Evolutionary conservation across 495 filamentous ascomycete species (phyloP).

Genomic region (Lophiostoma macrostomum): DNA sequence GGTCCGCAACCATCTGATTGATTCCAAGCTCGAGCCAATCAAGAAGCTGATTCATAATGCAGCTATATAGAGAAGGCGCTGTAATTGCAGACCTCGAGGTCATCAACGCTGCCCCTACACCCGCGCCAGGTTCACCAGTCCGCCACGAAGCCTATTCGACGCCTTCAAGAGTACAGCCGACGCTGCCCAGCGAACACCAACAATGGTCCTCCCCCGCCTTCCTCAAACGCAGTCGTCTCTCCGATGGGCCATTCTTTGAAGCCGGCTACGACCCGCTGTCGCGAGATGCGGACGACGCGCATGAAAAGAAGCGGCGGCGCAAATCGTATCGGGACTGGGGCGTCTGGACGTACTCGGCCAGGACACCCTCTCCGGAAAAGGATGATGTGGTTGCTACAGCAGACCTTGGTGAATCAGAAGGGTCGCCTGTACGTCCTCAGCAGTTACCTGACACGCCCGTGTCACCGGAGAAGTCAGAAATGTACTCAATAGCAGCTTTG

Average conservation of each 20-base stretch:
- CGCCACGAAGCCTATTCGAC: not conserved
- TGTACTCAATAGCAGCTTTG: not conserved
- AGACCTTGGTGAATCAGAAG: slow-evolving; percentile 25
- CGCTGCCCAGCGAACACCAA: slow-evolving; percentile 26
- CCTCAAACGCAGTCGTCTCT: slow-evolving; percentile 60
- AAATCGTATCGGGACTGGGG: slow-evolving; percentile 66
- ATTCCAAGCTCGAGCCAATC: not conserved
- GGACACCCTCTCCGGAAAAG: slow-evolving; percentile 63
- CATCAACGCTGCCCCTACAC: slow-evolving; percentile 17
- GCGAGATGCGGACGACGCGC: slow-evolving; percentile 59
- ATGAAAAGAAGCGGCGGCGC: slow-evolving; percentile 63
- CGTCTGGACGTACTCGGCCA: slow-evolving; percentile 68
- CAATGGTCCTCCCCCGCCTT: slow-evolving; percentile 75
- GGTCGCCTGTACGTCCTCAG: slow-evolving; percentile 11
- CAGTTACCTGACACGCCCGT: slow-evolving; percentile 7
- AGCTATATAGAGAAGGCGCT: slow-evolving; percentile 15
- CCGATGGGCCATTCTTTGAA: slow-evolving; percentile 58
- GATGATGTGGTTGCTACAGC: slow-evolving; percentile 35
- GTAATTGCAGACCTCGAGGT: slow-evolving; percentile 23
- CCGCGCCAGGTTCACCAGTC: slow-evolving; percentile 9
- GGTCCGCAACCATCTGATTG: slow-evolving; percentile 42
- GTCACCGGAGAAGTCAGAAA: slow-evolving; percentile 1
- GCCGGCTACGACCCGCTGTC: slow-evolving; percentile 64
- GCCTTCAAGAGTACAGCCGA: slow-evolving; percentile 15
- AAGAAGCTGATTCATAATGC: slow-evolving; percentile 4